phyloP scores from a whole-genome alignment of 139 green algal species.

The Deuterostichococcus epilithicus region DNA sequence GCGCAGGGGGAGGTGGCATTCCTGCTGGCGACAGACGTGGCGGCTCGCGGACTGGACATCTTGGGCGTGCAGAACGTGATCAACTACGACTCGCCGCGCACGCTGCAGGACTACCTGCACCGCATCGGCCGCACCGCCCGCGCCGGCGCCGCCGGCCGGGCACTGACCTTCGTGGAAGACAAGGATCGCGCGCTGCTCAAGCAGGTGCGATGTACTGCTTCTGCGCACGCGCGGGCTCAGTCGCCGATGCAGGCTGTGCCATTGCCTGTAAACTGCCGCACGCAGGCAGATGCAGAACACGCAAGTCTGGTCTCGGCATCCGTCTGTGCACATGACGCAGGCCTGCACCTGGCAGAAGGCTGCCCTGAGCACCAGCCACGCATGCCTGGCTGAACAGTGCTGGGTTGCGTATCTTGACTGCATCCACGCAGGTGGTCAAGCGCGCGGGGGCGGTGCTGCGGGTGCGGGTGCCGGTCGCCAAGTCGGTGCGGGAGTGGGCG shows the following conservation, averaged over 20 bases:
- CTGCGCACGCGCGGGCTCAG: too few relatives aligned
- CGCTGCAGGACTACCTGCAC: slow-evolving; percentile 80
- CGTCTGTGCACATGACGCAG: too few relatives aligned
- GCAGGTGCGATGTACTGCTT: slow-evolving; percentile 37
- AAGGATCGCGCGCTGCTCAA: slow-evolving; percentile 81
- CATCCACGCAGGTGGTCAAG: slow-evolving; percentile 56
- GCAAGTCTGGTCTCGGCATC: neutral
- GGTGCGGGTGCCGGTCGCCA: slow-evolving; percentile 59
- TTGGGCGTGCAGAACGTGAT: slow-evolving; percentile 78
- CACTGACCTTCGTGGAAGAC: slow-evolving; percentile 86
- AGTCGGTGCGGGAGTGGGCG: slow-evolving; percentile 56
- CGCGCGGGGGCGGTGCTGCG: slow-evolving; percentile 53
- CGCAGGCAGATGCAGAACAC: neutral
- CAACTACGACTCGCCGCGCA: slow-evolving; percentile 58
- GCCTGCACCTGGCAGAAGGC: too few relatives aligned
- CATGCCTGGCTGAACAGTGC: neutral
- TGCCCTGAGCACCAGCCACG: too few relatives aligned
- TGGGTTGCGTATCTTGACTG: neutral
- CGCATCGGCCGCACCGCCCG: slow-evolving; percentile 87
- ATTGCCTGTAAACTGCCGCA: neutral
- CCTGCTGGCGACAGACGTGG: slow-evolving; percentile 87
- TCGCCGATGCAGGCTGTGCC: too few relatives aligned
- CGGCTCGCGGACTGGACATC: slow-evolving; percentile 93
- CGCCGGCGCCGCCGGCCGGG: slow-evolving; percentile 76
- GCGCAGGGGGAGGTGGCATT: slow-evolving; percentile 55